Conservation (phyloP, 768 basidiomycete genomes). For the Mycena chlorophos region DNA sequence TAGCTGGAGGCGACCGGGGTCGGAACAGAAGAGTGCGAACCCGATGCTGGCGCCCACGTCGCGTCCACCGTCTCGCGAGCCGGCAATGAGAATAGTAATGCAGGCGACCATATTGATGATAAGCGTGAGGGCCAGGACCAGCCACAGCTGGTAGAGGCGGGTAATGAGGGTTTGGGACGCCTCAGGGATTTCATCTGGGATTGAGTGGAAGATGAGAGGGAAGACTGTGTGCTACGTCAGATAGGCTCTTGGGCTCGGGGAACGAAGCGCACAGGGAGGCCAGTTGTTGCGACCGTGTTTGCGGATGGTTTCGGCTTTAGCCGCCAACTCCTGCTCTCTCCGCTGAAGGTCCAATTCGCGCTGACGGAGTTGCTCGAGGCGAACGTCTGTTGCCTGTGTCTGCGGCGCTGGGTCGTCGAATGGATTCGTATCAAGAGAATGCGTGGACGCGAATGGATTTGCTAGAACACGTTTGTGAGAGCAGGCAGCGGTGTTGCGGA, state of each 20-base stretch:
- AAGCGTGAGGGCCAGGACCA: slow-evolving; percentile 79
- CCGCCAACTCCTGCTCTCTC: slow-evolving; percentile 72
- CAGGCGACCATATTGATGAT: slow-evolving; percentile 90
- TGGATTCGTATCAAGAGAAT: slow-evolving; percentile 84
- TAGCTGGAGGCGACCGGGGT: slow-evolving; percentile 12
- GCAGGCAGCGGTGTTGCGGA: background rate
- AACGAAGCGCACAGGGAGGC: slow-evolving; percentile 72
- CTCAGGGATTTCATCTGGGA: slow-evolving; percentile 86
- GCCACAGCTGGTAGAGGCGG: slow-evolving; percentile 91
- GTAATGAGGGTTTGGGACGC: slow-evolving; percentile 76
- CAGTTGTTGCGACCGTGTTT: slow-evolving; percentile 88
- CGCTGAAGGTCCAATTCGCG: slow-evolving; percentile 82
- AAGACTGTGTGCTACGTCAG: slow-evolving; percentile 58
- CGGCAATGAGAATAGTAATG: slow-evolving; percentile 80
- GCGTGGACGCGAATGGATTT: slow-evolving; percentile 83
- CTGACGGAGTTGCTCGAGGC: slow-evolving; percentile 66
- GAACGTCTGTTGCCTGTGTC: slow-evolving; percentile 38
- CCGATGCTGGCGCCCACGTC: slow-evolving; percentile 83
- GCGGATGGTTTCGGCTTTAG: slow-evolving; percentile 68
- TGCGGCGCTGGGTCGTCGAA: slow-evolving; percentile 79
- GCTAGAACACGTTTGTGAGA: slow-evolving; percentile 19
- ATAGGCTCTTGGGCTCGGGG: slow-evolving; percentile 21
- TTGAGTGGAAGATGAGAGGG: slow-evolving; percentile 93
- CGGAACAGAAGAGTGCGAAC: slow-evolving; percentile 52
- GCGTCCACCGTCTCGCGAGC: slow-evolving; percentile 70